Evolutionary conservation across 192 early-diverging fungal genomes (phyloP).

Genomic region (Dissophora ornata): DNA sequence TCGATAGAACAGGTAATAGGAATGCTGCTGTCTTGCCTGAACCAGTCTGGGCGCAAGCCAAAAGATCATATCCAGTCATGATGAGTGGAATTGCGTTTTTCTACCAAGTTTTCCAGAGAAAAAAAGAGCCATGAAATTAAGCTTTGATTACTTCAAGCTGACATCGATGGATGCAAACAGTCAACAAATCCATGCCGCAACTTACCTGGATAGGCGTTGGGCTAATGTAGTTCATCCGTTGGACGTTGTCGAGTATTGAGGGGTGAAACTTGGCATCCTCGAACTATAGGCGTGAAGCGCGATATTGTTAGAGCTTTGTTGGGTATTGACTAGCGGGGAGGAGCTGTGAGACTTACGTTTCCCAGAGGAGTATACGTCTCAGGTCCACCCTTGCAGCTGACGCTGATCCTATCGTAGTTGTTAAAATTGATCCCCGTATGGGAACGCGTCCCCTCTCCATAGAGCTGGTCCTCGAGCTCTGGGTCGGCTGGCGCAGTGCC

Average conservation of each 20-base stretch:
- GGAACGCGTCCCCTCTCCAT: constrained; percentile 63
- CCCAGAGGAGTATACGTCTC: constrained; percentile 63
- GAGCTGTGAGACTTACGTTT: constrained; percentile 48
- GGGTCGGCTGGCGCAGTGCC: constrained; percentile 70
- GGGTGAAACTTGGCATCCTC: constrained; percentile 72
- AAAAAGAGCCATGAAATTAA: no score
- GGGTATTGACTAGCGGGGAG: no score
- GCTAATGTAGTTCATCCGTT: constrained; percentile 67
- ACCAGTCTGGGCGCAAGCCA: constrained; percentile 88
- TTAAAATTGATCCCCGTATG: constrained; percentile 77
- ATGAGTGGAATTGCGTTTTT: constrained; percentile 72
- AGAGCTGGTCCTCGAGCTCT: constrained; percentile 72
- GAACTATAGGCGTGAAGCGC: no score
- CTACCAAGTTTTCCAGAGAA: constrained; percentile 24
- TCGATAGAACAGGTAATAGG: constrained; percentile 79
- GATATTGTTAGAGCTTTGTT: no score
- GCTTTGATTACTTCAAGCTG: no score
- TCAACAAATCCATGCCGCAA: no score
- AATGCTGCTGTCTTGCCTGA: constrained; percentile 88
- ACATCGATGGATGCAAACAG: no score
- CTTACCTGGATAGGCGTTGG: constrained; percentile 83
- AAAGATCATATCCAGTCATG: constrained; percentile 74
- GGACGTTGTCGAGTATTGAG: constrained; percentile 74
- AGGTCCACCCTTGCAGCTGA: constrained; percentile 70
- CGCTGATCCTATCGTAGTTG: constrained; percentile 79